A percentile compares a stretch with the other conserved stretches of the same genome.
Evolutionary conservation across 169 alveolate species (phyloP).

Genomic region (Plasmodium cynomolgi): DNA sequence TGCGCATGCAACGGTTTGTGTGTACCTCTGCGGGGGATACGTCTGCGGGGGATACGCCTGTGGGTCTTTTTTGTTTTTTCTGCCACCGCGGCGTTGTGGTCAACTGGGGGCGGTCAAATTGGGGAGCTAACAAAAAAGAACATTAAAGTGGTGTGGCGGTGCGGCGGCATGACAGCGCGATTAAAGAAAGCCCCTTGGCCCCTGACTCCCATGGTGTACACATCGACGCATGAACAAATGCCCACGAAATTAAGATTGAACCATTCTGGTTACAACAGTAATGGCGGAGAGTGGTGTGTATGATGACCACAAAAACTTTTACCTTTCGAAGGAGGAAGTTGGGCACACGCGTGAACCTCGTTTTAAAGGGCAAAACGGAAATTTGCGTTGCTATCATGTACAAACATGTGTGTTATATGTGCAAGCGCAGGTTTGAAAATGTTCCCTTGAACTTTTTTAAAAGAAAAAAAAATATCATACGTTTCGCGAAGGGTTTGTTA

Average conservation of each 20-base stretch:
- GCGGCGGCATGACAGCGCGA: not conserved
- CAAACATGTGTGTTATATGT: not conserved
- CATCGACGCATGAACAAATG: not conserved
- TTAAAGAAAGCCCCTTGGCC: not conserved
- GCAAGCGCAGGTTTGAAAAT: not conserved
- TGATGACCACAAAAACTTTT: not conserved
- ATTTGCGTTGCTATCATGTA: not conserved
- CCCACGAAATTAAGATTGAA: not conserved
- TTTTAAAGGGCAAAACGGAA: not conserved
- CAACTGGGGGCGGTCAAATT: not conserved
- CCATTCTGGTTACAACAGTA: not conserved
- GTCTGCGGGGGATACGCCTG: not conserved
- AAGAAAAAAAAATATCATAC: not conserved
- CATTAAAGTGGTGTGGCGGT: not conserved
- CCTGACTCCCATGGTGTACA: not conserved
- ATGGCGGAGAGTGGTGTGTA: not conserved
- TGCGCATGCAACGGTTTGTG: not conserved
- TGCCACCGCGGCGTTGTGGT: not conserved
- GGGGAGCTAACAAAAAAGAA: not conserved
- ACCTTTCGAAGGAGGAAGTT: not conserved
- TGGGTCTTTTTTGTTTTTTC: constrained; percentile 1
- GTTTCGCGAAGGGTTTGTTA: not conserved
- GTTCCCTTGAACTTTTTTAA: not conserved
- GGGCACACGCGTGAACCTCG: not conserved
- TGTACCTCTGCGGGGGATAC: not conserved